Evolutionary conservation across 331 rosid species (phyloP), one percentile per base, ranked within the genome.

Genomic region (Erythrophleum ivorense): DNA sequence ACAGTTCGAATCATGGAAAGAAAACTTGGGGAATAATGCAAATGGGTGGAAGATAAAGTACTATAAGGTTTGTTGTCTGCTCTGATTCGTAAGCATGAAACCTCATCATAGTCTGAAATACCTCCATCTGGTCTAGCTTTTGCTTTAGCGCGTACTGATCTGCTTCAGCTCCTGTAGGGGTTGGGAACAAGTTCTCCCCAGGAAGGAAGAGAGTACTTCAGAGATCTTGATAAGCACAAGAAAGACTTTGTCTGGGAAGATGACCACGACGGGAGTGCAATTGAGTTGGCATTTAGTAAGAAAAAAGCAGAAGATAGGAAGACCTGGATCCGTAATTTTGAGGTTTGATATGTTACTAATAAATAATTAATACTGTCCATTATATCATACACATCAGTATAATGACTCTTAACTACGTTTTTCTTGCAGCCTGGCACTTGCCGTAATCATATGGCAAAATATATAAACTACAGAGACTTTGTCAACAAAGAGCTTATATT

Each of bases 131-230:
- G 34, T 66, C 58, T 24, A 53, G 33, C 6, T 46, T 11, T 57
- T n/a, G 10, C 18, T 54, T 14, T 55, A 10, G 70, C n/a, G 49
- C 18, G 52, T 6, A 9, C 41, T 77, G 34, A 80, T 79, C 34
- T 78, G 34, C 67, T 76, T 57, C 43, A 80, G 18, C 24, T 71
- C 58, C 58, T 43, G 62, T 31, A 95, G 99, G 99, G 99, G 84
- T 63, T 95, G 95, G 99, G 99, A 82, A 95, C 99, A 79, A 95
- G 99, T 87, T 85, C 98, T 15, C 91, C 97, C 29, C 89, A 88
- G 55, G 99, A 95, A 90, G 99, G 99, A 36, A 86, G 97, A 77
- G 97, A 93, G 78, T 95, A 95, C 81, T 95, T 95, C 57, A 64
- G 88, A 63, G 91, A 87, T 81, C 92, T 95, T 36, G 81, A 8